These are phyloP conservation scores for Suillus paluster DNA, from an alignment of 768 basidiomycete genomes.

Conservation along the genomic window DNA sequence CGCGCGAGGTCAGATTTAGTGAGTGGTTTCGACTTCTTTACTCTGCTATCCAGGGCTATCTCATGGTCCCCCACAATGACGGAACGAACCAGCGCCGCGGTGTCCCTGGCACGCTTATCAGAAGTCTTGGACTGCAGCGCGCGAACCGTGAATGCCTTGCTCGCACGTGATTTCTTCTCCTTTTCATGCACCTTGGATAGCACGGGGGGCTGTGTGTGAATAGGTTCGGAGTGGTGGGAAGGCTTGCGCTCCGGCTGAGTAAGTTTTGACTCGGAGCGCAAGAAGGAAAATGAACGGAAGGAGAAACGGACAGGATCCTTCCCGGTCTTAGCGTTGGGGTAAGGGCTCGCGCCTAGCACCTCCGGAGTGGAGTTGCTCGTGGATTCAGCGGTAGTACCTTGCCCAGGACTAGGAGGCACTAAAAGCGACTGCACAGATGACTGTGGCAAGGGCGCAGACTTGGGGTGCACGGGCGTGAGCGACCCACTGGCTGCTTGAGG, in stretches of 20 bases:
- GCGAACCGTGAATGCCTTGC: slow-evolving; percentile 36
- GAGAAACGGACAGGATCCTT: slow-evolving; percentile 50
- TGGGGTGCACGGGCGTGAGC: slow-evolving; percentile 9
- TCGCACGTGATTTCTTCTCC: slow-evolving; percentile 43
- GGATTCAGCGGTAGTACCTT: slow-evolving; percentile 3
- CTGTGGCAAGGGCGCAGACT: slow-evolving; percentile 18
- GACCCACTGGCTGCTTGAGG: not conserved
- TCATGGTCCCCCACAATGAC: slow-evolving; percentile 66
- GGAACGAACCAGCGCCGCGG: slow-evolving; percentile 64
- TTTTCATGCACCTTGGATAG: slow-evolving; percentile 43
- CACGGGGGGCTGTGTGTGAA: slow-evolving; percentile 20
- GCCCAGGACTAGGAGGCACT: slow-evolving; percentile 3
- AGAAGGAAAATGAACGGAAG: slow-evolving; percentile 49
- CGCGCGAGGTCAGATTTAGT: slow-evolving; percentile 61
- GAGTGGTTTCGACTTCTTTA: slow-evolving; percentile 42
- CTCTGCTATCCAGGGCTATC: slow-evolving; percentile 32
- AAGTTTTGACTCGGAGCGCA: slow-evolving; percentile 39
- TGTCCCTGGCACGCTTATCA: slow-evolving; percentile 65
- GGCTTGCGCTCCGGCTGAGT: slow-evolving; percentile 36
- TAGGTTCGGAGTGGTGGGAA: slow-evolving; percentile 9
- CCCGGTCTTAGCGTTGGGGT: slow-evolving; percentile 8
- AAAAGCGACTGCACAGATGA: slow-evolving; percentile 22
- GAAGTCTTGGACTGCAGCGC: slow-evolving; percentile 42
- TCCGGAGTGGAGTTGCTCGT: slow-evolving; percentile 22
- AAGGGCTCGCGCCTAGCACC: slow-evolving; percentile 4